phyloP scores from a whole-genome alignment of 176 grass and related monocot species.

The Raddia guianensis region DNA sequence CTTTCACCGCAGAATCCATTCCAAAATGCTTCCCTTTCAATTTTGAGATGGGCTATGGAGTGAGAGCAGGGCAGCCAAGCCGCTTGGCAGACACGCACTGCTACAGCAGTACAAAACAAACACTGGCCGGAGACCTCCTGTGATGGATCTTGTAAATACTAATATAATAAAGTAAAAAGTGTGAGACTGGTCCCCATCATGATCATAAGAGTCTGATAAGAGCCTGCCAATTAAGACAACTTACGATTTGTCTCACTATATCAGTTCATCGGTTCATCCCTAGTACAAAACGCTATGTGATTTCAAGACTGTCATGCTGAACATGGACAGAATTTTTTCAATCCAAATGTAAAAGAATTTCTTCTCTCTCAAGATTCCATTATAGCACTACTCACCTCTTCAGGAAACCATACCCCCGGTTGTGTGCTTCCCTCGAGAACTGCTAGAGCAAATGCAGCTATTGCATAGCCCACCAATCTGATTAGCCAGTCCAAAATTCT shows the following conservation, averaged over 20 bases:
- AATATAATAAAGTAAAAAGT: too few relatives aligned
- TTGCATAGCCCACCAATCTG: conserved; percentile 49
- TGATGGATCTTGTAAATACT: too few relatives aligned
- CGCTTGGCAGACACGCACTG: too few relatives aligned
- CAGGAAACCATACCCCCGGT: conserved; percentile 68
- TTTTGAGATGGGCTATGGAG: too few relatives aligned
- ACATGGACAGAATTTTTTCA: not conserved
- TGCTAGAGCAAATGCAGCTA: conserved; percentile 46
- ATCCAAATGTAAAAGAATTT: not conserved
- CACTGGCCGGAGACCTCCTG: too few relatives aligned
- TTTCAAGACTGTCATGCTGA: not conserved
- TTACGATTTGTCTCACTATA: not conserved
- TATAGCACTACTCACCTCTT: conserved; percentile 43
- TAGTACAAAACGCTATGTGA: conserved; percentile 1
- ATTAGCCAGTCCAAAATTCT: conserved; percentile 1
- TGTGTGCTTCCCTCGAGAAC: conserved; percentile 61
- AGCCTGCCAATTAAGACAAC: too few relatives aligned
- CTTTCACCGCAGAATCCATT: too few relatives aligned
- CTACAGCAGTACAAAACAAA: too few relatives aligned
- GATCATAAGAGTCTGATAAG: too few relatives aligned
- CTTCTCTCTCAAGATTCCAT: not conserved
- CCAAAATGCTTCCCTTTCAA: too few relatives aligned
- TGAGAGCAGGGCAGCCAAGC: too few relatives aligned
- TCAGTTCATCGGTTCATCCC: not conserved
- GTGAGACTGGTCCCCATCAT: too few relatives aligned